Conservation (phyloP, 2,329 filamentous ascomycete species). For the Aspergillus floridensis region DNA sequence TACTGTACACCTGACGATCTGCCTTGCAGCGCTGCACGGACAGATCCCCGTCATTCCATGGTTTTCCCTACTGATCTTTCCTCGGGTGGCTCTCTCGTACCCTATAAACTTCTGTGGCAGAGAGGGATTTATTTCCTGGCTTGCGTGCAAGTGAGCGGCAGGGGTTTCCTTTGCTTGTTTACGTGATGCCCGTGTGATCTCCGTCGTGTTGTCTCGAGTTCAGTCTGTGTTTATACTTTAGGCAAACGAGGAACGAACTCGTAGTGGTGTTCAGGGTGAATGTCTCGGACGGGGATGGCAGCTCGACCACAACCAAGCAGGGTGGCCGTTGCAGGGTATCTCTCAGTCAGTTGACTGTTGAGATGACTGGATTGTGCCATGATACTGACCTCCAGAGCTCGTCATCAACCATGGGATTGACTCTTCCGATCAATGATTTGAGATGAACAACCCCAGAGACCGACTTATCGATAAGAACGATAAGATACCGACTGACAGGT, state of each 20-base stretch:
- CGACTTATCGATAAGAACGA: not conserved
- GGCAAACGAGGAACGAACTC: not conserved
- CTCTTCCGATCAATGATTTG: too few relatives aligned
- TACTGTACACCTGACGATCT: not conserved
- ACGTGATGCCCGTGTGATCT: too few relatives aligned
- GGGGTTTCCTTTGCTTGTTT: too few relatives aligned
- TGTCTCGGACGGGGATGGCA: too few relatives aligned
- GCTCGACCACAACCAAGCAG: too few relatives aligned
- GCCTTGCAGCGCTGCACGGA: not conserved
- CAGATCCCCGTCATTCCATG: not conserved
- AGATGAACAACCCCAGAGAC: not conserved
- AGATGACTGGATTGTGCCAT: too few relatives aligned
- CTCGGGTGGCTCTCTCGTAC: not conserved
- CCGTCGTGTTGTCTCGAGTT: too few relatives aligned
- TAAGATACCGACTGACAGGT: slow-evolving; percentile 2
- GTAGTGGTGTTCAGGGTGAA: not conserved
- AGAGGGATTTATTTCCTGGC: not conserved
- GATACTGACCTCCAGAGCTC: not conserved
- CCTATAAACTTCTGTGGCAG: not conserved
- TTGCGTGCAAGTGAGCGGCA: too few relatives aligned
- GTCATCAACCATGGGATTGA: not conserved
- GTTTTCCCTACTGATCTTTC: not conserved
- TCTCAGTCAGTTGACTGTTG: too few relatives aligned
- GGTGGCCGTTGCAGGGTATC: too few relatives aligned
- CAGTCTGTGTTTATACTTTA: not conserved